Conservation (phyloP, 306 rosid genomes). For the Amphicarpaea edgeworthii region DNA sequence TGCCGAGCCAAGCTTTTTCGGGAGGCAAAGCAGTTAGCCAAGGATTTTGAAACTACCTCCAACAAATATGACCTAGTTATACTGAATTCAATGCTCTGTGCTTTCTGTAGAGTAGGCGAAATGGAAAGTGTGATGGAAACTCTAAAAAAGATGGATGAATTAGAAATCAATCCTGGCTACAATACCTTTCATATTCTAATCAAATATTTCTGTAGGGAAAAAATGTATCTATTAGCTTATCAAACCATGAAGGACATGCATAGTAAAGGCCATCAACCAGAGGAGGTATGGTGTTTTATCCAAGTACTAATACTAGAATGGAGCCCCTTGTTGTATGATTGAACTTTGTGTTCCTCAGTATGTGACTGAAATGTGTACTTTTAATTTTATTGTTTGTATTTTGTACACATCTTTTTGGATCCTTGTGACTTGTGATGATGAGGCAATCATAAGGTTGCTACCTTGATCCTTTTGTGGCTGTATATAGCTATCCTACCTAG, state of each 20-base stretch:
- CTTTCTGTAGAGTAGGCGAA: conserved; percentile 96
- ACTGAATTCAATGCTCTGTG: conserved; percentile 89
- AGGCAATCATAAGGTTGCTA: background rate
- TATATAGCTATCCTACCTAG: background rate
- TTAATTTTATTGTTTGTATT: conserved; percentile 22
- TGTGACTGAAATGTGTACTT: conserved; percentile 7
- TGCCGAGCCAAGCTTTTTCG: conserved; percentile 85
- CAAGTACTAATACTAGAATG: conserved; percentile 6
- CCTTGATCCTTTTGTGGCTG: background rate
- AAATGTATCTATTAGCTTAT: conserved; percentile 79
- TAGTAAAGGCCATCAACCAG: conserved; percentile 81
- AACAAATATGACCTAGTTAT: conserved; percentile 86
- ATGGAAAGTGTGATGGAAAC: conserved; percentile 93
- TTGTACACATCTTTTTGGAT: conserved; percentile 14
- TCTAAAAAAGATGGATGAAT: conserved; percentile 87
- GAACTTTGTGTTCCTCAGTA: conserved; percentile 15
- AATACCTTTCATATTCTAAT: conserved; percentile 85
- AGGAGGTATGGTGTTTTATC: conserved; percentile 66
- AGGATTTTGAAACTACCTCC: conserved; percentile 73
- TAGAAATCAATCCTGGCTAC: conserved; percentile 85
- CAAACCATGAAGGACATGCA: conserved; percentile 88
- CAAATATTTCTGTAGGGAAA: conserved; percentile 87
- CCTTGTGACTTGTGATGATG: background rate
- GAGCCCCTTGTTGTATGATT: conserved; percentile 30
- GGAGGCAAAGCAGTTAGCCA: conserved; percentile 87